Base-by-base conservation (phyloP, 2,329 filamentous ascomycete genomes). In the Trichoderma sp. region DNA sequence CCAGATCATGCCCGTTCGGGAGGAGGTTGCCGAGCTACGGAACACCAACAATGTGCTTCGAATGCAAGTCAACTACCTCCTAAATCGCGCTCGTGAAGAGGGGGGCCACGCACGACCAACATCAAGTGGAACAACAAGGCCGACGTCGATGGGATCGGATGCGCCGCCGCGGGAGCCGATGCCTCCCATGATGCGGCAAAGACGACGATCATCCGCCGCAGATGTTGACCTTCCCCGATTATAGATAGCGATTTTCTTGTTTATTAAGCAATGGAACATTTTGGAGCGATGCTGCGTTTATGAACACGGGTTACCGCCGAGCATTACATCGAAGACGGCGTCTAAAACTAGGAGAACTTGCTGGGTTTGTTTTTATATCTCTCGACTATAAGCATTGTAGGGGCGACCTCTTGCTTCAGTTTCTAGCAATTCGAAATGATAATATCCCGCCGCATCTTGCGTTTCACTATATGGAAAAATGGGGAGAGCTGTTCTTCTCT, bases 1-100 rank as follows among this genome's bases (percentile, higher is more conserved):
- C 78, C 89, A 92, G 81, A 88, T 90, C 6, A 86, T 91, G 79
- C 89, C 88, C 8, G 88, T 92, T 76, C 89, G 90, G 75, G 90
- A 92, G 75, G 89, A 91, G 81, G 86, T 92, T n/a, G 87, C 88
- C 4, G 90, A 92, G 80, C 84, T 91, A 59, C 85, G 87, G 60
- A 90, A 88, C 82, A 90, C 87, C 77, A 84, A 90, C 76, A 89
- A 89, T 68, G 88, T 90, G 78, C 85, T 91, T 60, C 86, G 87
- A 72, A 90, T 91, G 89, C 89, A 91, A 77, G 87, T 90, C 62
- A 88, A 88, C 75, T 90, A 88, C 88, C 84, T 91, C 33, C 86
- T 90, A 81, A 89, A 88, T 76, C 85, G 87, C 76, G 86, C 86
- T 75, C 82, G 87, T 11, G 87, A 88, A 77, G 87, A 89, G 78